Evolutionary conservation across 2,329 filamentous ascomycete genomes (phyloP).

Genomic region (Pyrenochaeta sp.): DNA sequence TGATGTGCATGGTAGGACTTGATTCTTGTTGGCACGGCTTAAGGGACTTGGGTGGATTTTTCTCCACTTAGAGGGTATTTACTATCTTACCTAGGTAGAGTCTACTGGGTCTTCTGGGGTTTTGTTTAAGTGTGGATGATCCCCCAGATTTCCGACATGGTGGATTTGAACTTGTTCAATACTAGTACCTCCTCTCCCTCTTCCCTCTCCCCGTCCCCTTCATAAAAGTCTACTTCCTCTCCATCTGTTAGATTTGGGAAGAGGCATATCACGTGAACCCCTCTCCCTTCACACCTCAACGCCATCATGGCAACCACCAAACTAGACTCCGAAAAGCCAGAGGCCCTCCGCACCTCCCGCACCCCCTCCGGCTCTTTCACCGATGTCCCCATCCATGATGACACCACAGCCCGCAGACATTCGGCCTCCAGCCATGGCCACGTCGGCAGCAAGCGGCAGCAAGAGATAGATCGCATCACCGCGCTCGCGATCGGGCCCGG

Average conservation of each 20-base stretch:
- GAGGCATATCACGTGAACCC: too few species aligned
- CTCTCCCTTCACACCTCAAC: too few species aligned
- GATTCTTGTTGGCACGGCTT: not conserved
- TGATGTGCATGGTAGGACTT: not conserved
- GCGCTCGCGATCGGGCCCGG: conserved; percentile 22
- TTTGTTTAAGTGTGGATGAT: too few species aligned
- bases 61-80: too few species aligned
- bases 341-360: conserved; percentile 4
- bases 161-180: conserved; percentile 18
- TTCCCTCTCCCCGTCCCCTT: not conserved
- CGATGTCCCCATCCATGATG: not conserved
- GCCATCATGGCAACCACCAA: too few species aligned
- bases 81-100: too few species aligned
- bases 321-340: conserved; percentile 26
- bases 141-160: too few species aligned
- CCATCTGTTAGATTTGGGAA: too few species aligned
- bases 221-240: not conserved
- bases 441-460: conserved; percentile 7
- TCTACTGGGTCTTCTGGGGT: too few species aligned
- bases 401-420: conserved; percentile 2
- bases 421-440: conserved; percentile 16
- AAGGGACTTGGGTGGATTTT: too few species aligned
- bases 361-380: not conserved
- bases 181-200: conserved; percentile 2
- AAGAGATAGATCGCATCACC: conserved; percentile 13